Evolutionary conservation across 1,284 basidiomycete genomes (phyloP), one percentile per base, ranked within the genome.

Genomic region (Apiotrichum sp.): DNA sequence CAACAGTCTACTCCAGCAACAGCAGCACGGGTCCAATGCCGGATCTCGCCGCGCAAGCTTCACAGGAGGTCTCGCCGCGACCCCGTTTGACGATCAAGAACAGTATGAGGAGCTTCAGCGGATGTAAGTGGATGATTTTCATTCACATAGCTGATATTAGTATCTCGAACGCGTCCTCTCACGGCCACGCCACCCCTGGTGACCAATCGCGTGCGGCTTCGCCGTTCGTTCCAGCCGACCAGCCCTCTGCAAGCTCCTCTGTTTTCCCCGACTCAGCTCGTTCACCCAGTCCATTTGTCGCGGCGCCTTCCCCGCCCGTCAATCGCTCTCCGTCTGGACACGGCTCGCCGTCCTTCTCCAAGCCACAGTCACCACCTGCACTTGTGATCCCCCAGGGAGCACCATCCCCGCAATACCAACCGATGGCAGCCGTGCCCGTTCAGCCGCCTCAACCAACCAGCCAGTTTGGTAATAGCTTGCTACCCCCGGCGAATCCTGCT

Each of bases 361-460:
- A 77, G 52, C 72, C 75, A 2, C 69, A 72, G 54, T 75, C 74
- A 5, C 75, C 75, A 8, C 75, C 75, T 0, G 70, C 71, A 4
- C 59, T 77, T 8, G 68, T 76, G 51, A 75, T 77, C 29, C 72
- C 73, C 8, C 70, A 68, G 57, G 53, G 50, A 42, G 51, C 58
- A 16, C 65, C 66, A 9, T 70, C 72, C 7, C 70, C 70, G 4
- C 32, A 50, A 31, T 42, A 50, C 44, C 43, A 44, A 13, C 47
- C 51, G 0, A 49, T 57, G 35, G 47, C 29, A 2, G 41, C 50
- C 1, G 32, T 36, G 3, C 38, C 31, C 29, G 31, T 32, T 4
- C 39, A 45, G 16, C 40, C 45, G 5, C 22, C 42, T 31, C 48
- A 47, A 31, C 7, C 49, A 43, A 32, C 43, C 6, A 46, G 54